Evolutionary conservation across 768 basidiomycete genomes (phyloP), one percentile per base, ranked within the genome.

Genomic region (Mycena filopes): DNA sequence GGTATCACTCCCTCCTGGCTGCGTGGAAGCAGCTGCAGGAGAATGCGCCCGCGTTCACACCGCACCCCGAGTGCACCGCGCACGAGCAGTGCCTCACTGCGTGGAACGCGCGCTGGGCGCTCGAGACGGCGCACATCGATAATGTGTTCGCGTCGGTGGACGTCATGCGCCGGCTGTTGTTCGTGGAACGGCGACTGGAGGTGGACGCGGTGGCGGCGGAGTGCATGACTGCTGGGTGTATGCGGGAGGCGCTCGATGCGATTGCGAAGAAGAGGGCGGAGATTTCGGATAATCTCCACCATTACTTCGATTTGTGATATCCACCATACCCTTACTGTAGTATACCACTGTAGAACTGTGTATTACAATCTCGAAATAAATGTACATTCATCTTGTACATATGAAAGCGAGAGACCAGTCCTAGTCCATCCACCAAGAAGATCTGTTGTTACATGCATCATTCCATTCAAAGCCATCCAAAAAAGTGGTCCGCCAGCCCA

Each of bases 31-130:
- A 67, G 16, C 70, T 79, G n/a, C 74, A 74, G 15, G 63, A 36
- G 26, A 62, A 61, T 15, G 68, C 77, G 36, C 83, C 79, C 13
- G 49, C 66, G 28, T 79, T 82, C 65, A 59, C 65, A 55, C 68
- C 67, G 18, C 67, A 72, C 13, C 70, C 72, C 16, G 70, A 66
- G n/a, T 84, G 83, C 71, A 68, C 65, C 15, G 18, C 23, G 50
- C 82, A 82, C 70, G 62, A 61, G 45, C 75, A 73, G 48, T 84
- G 83, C 64, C 38, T 77, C n/a, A 60, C 70, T 33, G 79, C 75
- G 36, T 84, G 82, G 82, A 67, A 60, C 56, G 61, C 72, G 55
- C 70, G 77, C 46, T 83, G 81, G 80, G 47, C 55, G 13, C 71
- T 75, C 20, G 77, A 73, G 20, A 70, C 70, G 28, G 62, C 67